These are phyloP conservation scores for Thermothelomyces thermophilus DNA, from an alignment of 2,329 filamentous ascomycete species.

Conservation along the genomic window DNA sequence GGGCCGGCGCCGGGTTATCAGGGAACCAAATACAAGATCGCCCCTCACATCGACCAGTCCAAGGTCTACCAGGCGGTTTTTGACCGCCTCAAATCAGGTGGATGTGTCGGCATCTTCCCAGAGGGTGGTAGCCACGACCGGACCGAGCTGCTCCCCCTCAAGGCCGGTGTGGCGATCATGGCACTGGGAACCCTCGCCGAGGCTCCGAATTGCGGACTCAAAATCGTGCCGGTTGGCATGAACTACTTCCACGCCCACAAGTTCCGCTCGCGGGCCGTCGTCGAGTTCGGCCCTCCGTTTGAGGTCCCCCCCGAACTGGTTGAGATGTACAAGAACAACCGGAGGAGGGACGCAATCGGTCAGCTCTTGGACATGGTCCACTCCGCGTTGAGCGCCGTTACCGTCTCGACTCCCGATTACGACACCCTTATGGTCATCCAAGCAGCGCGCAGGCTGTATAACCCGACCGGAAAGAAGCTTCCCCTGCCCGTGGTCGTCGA, in stretches of 20 bases:
- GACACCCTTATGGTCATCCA: constrained; percentile 97
- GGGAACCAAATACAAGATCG: constrained; percentile 78
- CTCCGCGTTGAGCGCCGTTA: constrained; percentile 77
- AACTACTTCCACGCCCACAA: constrained; percentile 99
- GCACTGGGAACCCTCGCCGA: constrained; percentile 82
- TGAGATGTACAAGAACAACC: constrained; percentile 73
- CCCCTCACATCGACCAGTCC: constrained; percentile 89
- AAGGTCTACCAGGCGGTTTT: constrained; percentile 93
- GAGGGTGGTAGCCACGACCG: constrained; percentile 95
- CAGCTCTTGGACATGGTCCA: constrained; percentile 81
- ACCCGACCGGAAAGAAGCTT: constrained; percentile 87
- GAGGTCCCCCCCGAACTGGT: constrained; percentile 78
- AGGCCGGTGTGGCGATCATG: constrained; percentile 98
- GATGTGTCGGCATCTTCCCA: constrained; percentile 93
- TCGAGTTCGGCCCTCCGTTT: constrained; percentile 88
- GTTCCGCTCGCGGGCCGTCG: constrained; percentile 89
- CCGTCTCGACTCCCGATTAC: constrained; percentile 87
- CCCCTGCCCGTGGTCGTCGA: constrained; percentile 90
- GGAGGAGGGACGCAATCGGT: constrained; percentile 80
- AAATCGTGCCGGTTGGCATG: constrained; percentile 96
- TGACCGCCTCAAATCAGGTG: constrained; percentile 69
- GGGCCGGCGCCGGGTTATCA: constrained; percentile 56
- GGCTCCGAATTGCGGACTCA: constrained; percentile 78
- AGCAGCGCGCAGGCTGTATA: constrained; percentile 87
- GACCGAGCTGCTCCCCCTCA: constrained; percentile 82